A percentile compares a stretch with the other conserved stretches of the same genome.
Conservation (phyloP, 2,329 filamentous ascomycete species). For the Trichophyton schoenleinii region DNA sequence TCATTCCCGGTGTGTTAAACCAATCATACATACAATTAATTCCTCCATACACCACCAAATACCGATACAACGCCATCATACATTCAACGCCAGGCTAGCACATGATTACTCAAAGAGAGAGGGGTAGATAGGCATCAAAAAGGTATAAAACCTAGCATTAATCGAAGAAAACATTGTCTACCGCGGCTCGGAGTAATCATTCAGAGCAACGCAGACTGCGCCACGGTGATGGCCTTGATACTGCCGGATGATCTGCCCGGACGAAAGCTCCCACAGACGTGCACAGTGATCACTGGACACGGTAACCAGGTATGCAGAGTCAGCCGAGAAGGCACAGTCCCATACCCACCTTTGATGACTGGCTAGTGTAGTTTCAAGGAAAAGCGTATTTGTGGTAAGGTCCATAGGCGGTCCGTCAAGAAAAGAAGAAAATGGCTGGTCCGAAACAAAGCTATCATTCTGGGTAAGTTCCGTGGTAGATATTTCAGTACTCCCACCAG, state of each 20-base stretch:
- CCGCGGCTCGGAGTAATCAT: slow-evolving; percentile 54
- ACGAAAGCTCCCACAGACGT: slow-evolving; percentile 74
- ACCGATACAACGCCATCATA: neutral
- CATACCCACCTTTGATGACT: slow-evolving; percentile 94
- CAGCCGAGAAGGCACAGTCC: slow-evolving; percentile 91
- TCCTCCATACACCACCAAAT: neutral
- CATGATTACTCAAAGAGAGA: neutral
- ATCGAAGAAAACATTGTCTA: slow-evolving; percentile 13
- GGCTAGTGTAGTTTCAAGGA: slow-evolving; percentile 72
- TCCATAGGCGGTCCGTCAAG: slow-evolving; percentile 31
- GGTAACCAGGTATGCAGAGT: slow-evolving; percentile 84
- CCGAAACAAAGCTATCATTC: slow-evolving; percentile 5
- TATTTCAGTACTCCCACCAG: neutral
- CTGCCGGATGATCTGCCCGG: slow-evolving; percentile 81
- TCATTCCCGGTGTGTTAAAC: neutral
- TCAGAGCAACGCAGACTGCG: slow-evolving; percentile 82
- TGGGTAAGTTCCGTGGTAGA: slow-evolving; percentile 10
- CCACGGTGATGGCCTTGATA: slow-evolving; percentile 91
- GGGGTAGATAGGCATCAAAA: neutral
- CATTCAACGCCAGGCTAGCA: slow-evolving; percentile 4
- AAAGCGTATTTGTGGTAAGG: slow-evolving; percentile 45
- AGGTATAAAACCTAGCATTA: neutral
- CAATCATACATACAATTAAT: neutral
- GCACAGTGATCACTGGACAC: slow-evolving; percentile 91
- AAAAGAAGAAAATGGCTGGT: slow-evolving; percentile 23